Evolutionary conservation across 441 rosid genomes (phyloP).

Genomic region (Sinapis alba): DNA sequence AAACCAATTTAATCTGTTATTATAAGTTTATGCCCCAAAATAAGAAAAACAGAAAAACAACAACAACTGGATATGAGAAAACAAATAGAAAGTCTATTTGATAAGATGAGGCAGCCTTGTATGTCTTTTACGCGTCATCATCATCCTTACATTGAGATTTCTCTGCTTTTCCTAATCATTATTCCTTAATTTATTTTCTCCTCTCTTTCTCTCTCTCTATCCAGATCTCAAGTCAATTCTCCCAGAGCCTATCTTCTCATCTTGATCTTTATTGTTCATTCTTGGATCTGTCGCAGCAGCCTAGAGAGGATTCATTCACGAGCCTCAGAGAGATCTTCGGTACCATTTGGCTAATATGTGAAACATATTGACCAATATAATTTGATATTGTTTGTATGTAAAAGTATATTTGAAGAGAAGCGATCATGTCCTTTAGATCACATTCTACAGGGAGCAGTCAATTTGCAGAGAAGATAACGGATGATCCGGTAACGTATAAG

Average conservation of each 20-base stretch:
- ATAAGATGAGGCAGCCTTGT: constrained; percentile 29
- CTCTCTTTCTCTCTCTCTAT: constrained; percentile 9
- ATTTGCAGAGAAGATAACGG: constrained; percentile 43
- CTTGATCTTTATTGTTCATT: constrained; percentile 17
- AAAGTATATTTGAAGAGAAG: constrained; percentile 5
- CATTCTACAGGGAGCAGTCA: constrained; percentile 37
- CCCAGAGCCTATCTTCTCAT: constrained; percentile 17
- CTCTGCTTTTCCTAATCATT: constrained; percentile 26
- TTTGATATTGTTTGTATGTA: constrained; percentile 12
- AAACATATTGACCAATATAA: background rate
- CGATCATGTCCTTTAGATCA: constrained; percentile 42
- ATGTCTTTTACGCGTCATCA: constrained; percentile 35
- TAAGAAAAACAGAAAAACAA: constrained; percentile 12
- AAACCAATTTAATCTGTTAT: constrained; percentile 16
- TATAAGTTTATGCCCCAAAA: background rate
- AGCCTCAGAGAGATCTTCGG: constrained; percentile 1
- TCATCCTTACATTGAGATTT: constrained; percentile 34
- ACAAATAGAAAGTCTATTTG: constrained; percentile 34
- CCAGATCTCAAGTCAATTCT: constrained; percentile 18
- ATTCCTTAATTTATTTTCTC: constrained; percentile 13
- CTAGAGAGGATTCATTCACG: constrained; percentile 2
- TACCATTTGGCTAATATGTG: constrained; percentile 24
- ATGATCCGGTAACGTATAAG: constrained; percentile 43
- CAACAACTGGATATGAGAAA: constrained; percentile 27
- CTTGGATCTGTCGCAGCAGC: constrained; percentile 17